Conservation (phyloP, 2,329 filamentous ascomycete genomes). For the Fusarium equiseti region DNA sequence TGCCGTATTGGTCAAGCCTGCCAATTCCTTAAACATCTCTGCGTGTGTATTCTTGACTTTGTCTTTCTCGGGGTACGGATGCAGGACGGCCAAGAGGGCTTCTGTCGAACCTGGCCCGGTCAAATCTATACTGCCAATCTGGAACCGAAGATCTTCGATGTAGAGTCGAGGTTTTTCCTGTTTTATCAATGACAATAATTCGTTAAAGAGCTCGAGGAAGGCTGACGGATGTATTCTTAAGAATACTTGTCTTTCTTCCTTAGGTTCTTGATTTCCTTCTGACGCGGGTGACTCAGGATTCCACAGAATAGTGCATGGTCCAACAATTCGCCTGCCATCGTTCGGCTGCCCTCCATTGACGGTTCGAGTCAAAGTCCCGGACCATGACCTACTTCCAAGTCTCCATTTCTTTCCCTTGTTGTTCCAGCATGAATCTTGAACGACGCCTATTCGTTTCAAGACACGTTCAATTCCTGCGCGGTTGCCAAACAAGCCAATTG, state of each 20-base stretch:
- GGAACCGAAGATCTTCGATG: slow-evolving; percentile 77
- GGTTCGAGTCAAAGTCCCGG: slow-evolving; percentile 65
- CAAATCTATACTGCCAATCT: slow-evolving; percentile 71
- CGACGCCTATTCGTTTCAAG: slow-evolving; percentile 73
- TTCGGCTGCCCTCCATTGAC: slow-evolving; percentile 56
- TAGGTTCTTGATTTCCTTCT: slow-evolving; percentile 41
- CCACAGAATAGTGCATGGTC: slow-evolving; percentile 82
- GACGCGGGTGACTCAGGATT: slow-evolving; percentile 60
- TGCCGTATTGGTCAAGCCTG: slow-evolving; percentile 74
- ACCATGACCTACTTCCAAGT: slow-evolving; percentile 62
- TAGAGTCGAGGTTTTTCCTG: slow-evolving; percentile 71
- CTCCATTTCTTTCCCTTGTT: slow-evolving; percentile 78
- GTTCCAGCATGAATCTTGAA: slow-evolving; percentile 71
- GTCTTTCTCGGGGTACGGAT: slow-evolving; percentile 57
- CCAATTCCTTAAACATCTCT: slow-evolving; percentile 63
- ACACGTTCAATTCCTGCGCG: slow-evolving; percentile 73
- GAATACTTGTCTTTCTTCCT: slow-evolving; percentile 63
- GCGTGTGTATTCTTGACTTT: slow-evolving; percentile 56
- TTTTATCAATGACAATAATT: slow-evolving; percentile 68
- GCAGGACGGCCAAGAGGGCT: slow-evolving; percentile 76
- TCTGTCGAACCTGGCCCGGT: slow-evolving; percentile 81
- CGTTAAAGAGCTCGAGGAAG: slow-evolving; percentile 76
- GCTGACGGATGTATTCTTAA: slow-evolving; percentile 86
- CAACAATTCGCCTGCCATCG: slow-evolving; percentile 67
- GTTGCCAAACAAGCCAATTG: slow-evolving; percentile 80